Base-by-base conservation (phyloP, 495 filamentous ascomycete genomes). In the Letharia lupina region DNA sequence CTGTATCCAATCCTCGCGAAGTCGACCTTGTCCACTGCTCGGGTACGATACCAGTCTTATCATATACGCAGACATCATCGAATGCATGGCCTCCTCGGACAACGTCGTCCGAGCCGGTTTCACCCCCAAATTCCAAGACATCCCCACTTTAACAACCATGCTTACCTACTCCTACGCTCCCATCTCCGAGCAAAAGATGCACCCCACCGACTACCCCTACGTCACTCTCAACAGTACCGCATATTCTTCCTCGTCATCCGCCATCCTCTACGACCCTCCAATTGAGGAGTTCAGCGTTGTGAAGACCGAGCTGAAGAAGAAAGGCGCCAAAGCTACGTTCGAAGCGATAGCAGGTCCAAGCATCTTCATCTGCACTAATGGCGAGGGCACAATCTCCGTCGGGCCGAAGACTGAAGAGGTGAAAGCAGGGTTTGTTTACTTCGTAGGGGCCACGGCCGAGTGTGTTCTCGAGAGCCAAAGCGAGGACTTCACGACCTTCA, bases 41-140 rank as follows among this genome's bases (percentile, higher is more conserved):
- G 39, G 7, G 15, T 1, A 1, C 0, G 23, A 9, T n/a, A 11
- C 40, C 37, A 13, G 61, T 40, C 56, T 20, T 50, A 42, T 7
- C 10, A 20, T 54, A 3, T 5, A 1, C 18, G 23, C 63, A 74
- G 94, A 98, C 66, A 96, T 98, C 70, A 91, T 98, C 70, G 94
- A 98, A 77, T 98, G 94, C 81, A 98, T 98, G 94, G 94, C 94
- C 2, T 89, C 91, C 31, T 95, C 90, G 44, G 94, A 98, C 79
- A 98, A 98, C 68, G 94, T 98, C 10, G 93, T 98, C 31, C 93
- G 94, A 42, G 94, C 94, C 3, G 94, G 94, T 28, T 93, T 98
- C 74, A 98, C 94, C 0, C 94, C 94, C 13, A 98, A 98, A 76
- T 98, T 93, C 83, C 96, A 97, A 79, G 94, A 98, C 70, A 91